Base-by-base conservation (phyloP, 108 stramenopile species). In the Discostella pseudostelligera region DNA sequence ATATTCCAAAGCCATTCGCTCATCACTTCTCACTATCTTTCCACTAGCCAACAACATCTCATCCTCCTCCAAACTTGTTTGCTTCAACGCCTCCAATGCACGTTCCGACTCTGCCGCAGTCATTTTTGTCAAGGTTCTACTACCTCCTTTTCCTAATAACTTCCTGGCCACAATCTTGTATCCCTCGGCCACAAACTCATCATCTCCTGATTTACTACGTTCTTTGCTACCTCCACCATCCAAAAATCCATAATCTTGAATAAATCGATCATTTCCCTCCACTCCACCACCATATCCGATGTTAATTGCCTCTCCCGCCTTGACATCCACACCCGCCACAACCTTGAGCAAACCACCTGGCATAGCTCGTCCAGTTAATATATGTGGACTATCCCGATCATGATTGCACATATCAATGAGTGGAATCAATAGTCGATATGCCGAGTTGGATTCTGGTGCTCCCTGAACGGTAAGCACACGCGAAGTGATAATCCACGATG, bases 371-470 rank as follows among this genome's bases (percentile, higher is more conserved):
- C 90, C 90, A 21, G 83, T 81, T 54, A 92, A 58, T 2, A 92
- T 62, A 47, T 92, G 90, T 1, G 79, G 54, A 60, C 81, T 81
- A 22, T 79, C 71, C 43, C 86, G 69, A 56, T 88, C 86, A 66
- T 92, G 87, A 72, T 89, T 92, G 67, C 86, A 87, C 89, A 91
- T 91, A 62, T 91, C 90, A 40, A 91, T 73, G 13, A 87, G 65
- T 22, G 90, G 90, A 37, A 91, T 88, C 58, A 91, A 36, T 0
- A 91, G 65, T 32, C 87, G 80, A 61, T 82, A 76, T 11, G 84
- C 80, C 39, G 74, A 65, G n/a, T 24, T 26, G 22, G 68, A 69
- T 24, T 66, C 74, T 6, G 59, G 76, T 22, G 48, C 67, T 5
- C 84, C 85, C 62, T 83, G 81, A 1, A 91, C 87, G 9, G 90